These are phyloP conservation scores for Talaromyces atroroseus DNA, from an alignment of 2,329 filamentous ascomycete genomes.

Conservation along the genomic window DNA sequence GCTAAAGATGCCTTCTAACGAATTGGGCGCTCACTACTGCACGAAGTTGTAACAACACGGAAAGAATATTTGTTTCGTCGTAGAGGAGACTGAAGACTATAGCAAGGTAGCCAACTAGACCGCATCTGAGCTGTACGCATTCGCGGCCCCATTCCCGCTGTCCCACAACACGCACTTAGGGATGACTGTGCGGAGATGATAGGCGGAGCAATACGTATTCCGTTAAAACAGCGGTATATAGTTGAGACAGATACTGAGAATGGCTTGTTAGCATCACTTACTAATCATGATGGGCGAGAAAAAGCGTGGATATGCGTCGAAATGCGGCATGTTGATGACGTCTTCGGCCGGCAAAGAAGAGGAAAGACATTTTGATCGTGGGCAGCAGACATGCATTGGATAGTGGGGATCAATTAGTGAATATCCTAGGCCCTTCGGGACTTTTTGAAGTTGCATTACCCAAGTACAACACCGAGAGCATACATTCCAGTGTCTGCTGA, in stretches of 20 bases:
- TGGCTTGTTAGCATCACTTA: not conserved
- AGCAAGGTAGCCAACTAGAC: not conserved
- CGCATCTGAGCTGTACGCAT: not conserved
- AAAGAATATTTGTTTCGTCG: not conserved
- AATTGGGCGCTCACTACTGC: not conserved
- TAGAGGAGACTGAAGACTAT: not conserved
- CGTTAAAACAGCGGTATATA: not conserved
- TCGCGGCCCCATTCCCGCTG: not conserved
- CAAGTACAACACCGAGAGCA: not conserved
- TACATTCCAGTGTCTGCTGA: not conserved
- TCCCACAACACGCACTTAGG: not conserved
- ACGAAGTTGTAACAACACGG: not conserved
- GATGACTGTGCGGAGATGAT: not conserved
- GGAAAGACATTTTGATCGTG: too few relatives aligned
- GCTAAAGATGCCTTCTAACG: conserved; percentile 1
- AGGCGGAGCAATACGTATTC: not conserved
- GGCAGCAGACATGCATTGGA: not conserved
- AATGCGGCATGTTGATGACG: not conserved
- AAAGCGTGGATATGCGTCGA: not conserved
- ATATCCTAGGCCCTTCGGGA: not conserved
- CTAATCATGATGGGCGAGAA: not conserved
- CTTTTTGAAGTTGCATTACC: not conserved
- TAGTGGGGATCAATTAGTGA: not conserved
- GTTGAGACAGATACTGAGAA: not conserved
- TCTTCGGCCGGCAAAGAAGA: not conserved